These are phyloP conservation scores for Aphanomyces astaci DNA, from an alignment of 352 stramenopile genomes.

Conservation along the genomic window DNA sequence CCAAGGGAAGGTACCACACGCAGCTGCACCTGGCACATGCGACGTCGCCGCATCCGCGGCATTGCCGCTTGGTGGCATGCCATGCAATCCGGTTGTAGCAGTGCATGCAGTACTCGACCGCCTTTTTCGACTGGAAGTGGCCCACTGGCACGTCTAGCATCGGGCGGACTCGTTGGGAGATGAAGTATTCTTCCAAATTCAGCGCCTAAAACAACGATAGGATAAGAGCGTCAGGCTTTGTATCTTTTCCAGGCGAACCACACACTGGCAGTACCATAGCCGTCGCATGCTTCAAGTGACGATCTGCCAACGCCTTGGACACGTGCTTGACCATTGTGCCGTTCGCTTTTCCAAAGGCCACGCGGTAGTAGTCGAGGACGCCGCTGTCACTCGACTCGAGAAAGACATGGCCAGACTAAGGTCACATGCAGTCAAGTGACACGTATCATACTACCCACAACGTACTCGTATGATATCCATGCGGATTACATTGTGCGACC, in stretches of 20 bases:
- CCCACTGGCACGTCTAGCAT: not conserved
- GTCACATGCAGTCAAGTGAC: not conserved
- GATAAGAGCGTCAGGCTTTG: no score
- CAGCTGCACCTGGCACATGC: not conserved
- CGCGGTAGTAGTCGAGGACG: slow-evolving; percentile 4
- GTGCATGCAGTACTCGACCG: slow-evolving; percentile 12
- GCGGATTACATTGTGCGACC: slow-evolving; percentile 3
- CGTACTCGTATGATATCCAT: slow-evolving; percentile 2
- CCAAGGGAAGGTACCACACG: not conserved
- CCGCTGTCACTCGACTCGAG: not conserved
- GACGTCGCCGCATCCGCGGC: slow-evolving; percentile 15
- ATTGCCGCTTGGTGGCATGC: slow-evolving; percentile 7
- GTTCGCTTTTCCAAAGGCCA: not conserved
- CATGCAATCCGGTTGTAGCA: slow-evolving; percentile 7
- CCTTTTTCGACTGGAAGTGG: not conserved
- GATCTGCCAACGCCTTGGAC: not conserved
- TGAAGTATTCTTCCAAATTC: slow-evolving; percentile 15
- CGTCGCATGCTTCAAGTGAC: not conserved
- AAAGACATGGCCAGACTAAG: slow-evolving; percentile 15
- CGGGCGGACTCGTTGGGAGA: slow-evolving; percentile 2
- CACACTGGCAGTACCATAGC: no score
- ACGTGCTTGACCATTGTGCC: not conserved
- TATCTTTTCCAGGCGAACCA: no score
- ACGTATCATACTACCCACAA: not conserved
- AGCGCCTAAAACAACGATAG: not conserved